Evolutionary conservation across 169 alveolate species (phyloP).

Genomic region (Amoebophrya sp.): DNA sequence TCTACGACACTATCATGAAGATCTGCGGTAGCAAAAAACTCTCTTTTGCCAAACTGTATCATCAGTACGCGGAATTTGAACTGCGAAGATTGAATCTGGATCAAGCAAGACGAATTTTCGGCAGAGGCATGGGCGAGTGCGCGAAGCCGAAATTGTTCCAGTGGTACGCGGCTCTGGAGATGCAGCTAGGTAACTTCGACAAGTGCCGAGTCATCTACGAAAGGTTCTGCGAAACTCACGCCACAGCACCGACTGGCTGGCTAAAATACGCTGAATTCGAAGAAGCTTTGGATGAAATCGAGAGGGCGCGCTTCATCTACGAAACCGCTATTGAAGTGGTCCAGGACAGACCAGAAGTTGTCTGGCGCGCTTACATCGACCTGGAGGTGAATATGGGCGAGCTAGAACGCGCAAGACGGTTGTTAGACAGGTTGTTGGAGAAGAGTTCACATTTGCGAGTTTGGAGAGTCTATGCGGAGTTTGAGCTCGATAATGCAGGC

Average conservation of each 20-base stretch:
- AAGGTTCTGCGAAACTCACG: slow-evolving; percentile 78
- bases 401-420: slow-evolving; percentile 64
- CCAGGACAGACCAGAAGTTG: slow-evolving; percentile 83
- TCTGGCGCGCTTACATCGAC: slow-evolving; percentile 70
- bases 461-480: slow-evolving; percentile 59
- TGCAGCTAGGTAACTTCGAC: slow-evolving; percentile 85
- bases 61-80: slow-evolving; percentile 75
- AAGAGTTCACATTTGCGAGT: slow-evolving; percentile 78
- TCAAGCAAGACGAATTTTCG: slow-evolving; percentile 81
- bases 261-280: slow-evolving; percentile 31
- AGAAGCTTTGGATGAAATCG: slow-evolving; percentile 69
- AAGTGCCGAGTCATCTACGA: slow-evolving; percentile 85
- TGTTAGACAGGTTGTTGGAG: slow-evolving; percentile 78
- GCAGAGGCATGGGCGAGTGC: slow-evolving; percentile 85
- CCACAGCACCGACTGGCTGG: slow-evolving; percentile 65
- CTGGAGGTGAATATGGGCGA: slow-evolving; percentile 60
- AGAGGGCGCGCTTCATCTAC: slow-evolving; percentile 76
- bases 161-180: slow-evolving; percentile 85
- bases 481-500: slow-evolving; percentile 56
- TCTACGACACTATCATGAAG: slow-evolving; percentile 74
- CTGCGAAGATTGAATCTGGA: slow-evolving; percentile 66
- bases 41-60: slow-evolving; percentile 84
- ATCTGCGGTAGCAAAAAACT: slow-evolving; percentile 77
- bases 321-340: slow-evolving; percentile 74
- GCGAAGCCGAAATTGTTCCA: slow-evolving; percentile 79